Percentiles rank a stretch among this genome's conserved stretches.
phyloP scores from a whole-genome alignment of 2,329 filamentous ascomycete genomes.

The Fusarium concolor region DNA sequence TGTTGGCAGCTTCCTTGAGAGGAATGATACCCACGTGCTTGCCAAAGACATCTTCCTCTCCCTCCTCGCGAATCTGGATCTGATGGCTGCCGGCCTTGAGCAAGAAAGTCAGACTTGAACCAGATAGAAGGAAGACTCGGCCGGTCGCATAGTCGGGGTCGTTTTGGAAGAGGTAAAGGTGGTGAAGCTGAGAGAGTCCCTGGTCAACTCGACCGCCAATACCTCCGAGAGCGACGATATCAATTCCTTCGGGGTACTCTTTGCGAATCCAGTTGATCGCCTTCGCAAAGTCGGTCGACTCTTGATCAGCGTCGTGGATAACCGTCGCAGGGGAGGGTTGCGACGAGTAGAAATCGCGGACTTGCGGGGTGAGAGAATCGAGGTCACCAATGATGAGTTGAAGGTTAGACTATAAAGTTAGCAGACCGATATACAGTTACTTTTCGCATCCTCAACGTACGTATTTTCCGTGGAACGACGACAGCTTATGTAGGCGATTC shows the following conservation, averaged over 20 bases:
- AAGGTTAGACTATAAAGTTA: constrained; percentile 63
- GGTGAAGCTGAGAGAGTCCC: constrained; percentile 87
- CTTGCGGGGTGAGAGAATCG: constrained; percentile 78
- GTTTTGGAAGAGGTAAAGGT: constrained; percentile 75
- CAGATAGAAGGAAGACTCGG: constrained; percentile 81
- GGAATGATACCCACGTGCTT: constrained; percentile 90
- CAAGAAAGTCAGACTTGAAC: constrained; percentile 84
- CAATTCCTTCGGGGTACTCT: constrained; percentile 52
- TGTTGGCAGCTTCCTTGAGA: constrained; percentile 79
- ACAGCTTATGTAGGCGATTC: constrained; percentile 73
- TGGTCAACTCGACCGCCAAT: constrained; percentile 94
- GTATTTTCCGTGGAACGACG: constrained; percentile 56
- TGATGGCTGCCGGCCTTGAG: constrained; percentile 75
- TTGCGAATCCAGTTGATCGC: constrained; percentile 71
- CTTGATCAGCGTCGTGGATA: constrained; percentile 80
- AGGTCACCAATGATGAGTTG: constrained; percentile 88
- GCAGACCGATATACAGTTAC: neutral
- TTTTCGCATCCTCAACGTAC: constrained; percentile 47
- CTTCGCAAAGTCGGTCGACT: constrained; percentile 93
- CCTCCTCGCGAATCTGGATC: constrained; percentile 71
- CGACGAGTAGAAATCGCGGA: constrained; percentile 74
- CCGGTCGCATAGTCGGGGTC: constrained; percentile 63
- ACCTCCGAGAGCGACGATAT: constrained; percentile 86
- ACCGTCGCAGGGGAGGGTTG: constrained; percentile 66
- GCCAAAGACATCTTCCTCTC: constrained; percentile 68